These are phyloP conservation scores for Acephala macrosclerotiorum DNA, from an alignment of 2,329 filamentous ascomycete species.

Conservation along the genomic window DNA sequence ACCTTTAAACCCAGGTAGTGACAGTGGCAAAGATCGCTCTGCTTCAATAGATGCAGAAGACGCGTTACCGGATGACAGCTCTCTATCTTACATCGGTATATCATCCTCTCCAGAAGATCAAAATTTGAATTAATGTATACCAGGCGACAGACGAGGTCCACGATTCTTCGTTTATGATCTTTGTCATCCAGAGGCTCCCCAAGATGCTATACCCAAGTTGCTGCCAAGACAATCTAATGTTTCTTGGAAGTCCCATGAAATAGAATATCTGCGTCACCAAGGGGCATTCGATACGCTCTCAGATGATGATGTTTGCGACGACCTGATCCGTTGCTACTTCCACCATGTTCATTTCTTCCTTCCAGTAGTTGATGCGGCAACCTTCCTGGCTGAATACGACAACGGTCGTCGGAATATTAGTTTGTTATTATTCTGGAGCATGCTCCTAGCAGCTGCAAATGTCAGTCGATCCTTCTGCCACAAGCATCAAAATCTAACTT, in stretches of 20 bases:
- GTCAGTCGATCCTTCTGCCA: conserved; percentile 36
- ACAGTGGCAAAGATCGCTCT: background rate
- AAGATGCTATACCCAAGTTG: conserved; percentile 25
- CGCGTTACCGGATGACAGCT: conserved; percentile 22
- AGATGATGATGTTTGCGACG: conserved; percentile 41
- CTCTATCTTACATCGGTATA: conserved; percentile 24
- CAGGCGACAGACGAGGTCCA: conserved; percentile 26
- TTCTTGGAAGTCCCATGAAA: conserved; percentile 26
- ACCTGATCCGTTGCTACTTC: conserved; percentile 47
- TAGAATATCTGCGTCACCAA: conserved; percentile 33
- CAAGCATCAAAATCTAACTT: background rate
- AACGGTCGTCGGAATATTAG: conserved; percentile 42
- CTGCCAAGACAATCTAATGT: conserved; percentile 16
- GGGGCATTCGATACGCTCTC: conserved; percentile 46
- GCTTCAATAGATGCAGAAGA: conserved; percentile 15
- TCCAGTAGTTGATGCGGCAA: conserved; percentile 38
- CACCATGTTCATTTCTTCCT: conserved; percentile 48
- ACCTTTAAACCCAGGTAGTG: background rate
- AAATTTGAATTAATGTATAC: background rate
- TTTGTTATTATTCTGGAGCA: conserved; percentile 48
- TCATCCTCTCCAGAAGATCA: background rate
- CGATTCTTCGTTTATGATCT: conserved; percentile 31
- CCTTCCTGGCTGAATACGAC: conserved; percentile 41
- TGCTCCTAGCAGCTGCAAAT: conserved; percentile 43
- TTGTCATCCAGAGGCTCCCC: conserved; percentile 26